phyloP scores from a whole-genome alignment of 495 filamentous ascomycete genomes.

The Mytilinidion resinicola region DNA sequence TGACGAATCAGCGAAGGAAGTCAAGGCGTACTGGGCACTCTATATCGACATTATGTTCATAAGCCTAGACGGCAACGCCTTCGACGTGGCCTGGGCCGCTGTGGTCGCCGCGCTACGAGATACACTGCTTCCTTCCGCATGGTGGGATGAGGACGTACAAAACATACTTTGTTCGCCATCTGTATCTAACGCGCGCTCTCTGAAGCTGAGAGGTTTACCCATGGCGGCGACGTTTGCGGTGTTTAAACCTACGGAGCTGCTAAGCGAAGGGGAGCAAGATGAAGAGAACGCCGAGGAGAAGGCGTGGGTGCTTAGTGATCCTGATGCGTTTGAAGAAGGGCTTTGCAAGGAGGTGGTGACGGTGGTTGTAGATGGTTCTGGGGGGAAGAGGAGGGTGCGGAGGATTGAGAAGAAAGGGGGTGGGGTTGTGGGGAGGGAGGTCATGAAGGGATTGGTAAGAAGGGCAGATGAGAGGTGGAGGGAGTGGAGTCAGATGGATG shows the following conservation, averaged over 20 bases:
- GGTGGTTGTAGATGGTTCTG: conserved; percentile 61
- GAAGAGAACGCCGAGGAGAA: conserved; percentile 35
- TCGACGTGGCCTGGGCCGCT: conserved; percentile 83
- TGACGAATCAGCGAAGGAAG: conserved; percentile 36
- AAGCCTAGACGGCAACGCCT: conserved; percentile 81
- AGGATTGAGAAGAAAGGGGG: conserved; percentile 81
- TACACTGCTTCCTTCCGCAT: conserved; percentile 70
- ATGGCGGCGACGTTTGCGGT: conserved; percentile 68
- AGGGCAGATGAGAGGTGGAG: conserved; percentile 51
- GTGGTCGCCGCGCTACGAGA: conserved; percentile 75
- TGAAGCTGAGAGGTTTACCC: conserved; percentile 56
- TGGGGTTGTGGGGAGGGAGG: conserved; percentile 48
- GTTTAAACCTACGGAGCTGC: conserved; percentile 54
- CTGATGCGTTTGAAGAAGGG: conserved; percentile 83
- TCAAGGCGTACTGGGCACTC: conserved; percentile 88
- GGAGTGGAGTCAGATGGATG: conserved; percentile 33
- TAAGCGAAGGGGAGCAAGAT: conserved; percentile 39
- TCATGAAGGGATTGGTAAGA: conserved; percentile 49
- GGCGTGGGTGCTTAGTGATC: conserved; percentile 77
- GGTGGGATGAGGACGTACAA: conserved; percentile 80
- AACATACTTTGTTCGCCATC: conserved; percentile 65
- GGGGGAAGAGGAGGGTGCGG: conserved; percentile 47
- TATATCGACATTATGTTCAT: conserved; percentile 91
- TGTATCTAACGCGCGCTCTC: conserved; percentile 40
- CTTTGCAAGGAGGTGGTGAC: conserved; percentile 68